Evolutionary conservation across 768 basidiomycete genomes (phyloP), one percentile per base, ranked within the genome.

Genomic region (Brasilioporus rufonigricans): DNA sequence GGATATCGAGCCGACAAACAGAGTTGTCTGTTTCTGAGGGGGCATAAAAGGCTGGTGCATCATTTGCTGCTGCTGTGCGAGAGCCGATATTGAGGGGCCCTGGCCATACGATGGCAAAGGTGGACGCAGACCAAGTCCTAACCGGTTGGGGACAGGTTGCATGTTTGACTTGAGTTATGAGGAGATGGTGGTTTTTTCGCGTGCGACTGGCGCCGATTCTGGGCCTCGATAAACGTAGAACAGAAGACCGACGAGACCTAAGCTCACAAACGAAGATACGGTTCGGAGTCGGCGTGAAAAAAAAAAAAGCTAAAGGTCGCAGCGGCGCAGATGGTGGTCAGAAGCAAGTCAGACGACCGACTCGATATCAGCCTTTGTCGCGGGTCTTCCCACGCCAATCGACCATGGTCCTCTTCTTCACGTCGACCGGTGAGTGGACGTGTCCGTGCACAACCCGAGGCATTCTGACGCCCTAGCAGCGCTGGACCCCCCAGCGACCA

Each of bases 1-100:
- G 6, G 94, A 92, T 71, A 98, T 98, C 57, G 92, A 91, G 11
- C 94, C 94, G n/a, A 98, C 85, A 62, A 97, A 98, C 3, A 96
- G 77, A 0, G 83, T 84, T 0, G 86, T 83, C 56, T 83, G 79
- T 62, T 87, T 93, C 60, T 85, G 86, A n/a, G 85, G 84, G 4
- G 84, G 83, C 51, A 81, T 78, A 23, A 82, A 87, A 38, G 84
- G 80, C 71, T 84, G 84, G 61, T 82, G 71, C 53, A 71, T 65
- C 70, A 74, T 71, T 62, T 82, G 86, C 61, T 91, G 87, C 78
- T 91, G 89, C 78, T 88, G 85, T 78, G 91, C 89, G 71, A 92
- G 87, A 76, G 90, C 87, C 71, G 86, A 86, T 68, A 93, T 90
- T 80, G 91, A 91, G 79, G 91, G 91, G 63, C 91, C 91, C 74